phyloP scores from a whole-genome alignment of 2,329 filamentous ascomycete genomes.

The Apiospora koreana region DNA sequence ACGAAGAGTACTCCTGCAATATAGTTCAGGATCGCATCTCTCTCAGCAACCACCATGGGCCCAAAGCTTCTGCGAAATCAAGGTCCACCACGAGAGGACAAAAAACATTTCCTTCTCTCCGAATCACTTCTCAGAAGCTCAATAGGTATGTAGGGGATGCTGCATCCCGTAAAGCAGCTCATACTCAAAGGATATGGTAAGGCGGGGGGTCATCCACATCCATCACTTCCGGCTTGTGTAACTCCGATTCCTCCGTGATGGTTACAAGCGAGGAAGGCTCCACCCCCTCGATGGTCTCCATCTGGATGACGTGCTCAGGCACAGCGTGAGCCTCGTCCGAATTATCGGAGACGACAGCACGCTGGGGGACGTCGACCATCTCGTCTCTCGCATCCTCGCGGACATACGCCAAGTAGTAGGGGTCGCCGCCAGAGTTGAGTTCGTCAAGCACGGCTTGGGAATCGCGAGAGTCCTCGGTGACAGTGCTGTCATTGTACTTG shows the following conservation, averaged over 20 bases:
- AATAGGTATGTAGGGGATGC: background rate
- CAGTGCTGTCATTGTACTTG: slow-evolving; percentile 88
- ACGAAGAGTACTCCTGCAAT: background rate
- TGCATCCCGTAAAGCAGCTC: background rate
- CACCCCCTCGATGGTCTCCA: slow-evolving; percentile 32
- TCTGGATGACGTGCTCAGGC: slow-evolving; percentile 21
- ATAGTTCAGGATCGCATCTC: background rate
- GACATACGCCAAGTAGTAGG: slow-evolving; percentile 85
- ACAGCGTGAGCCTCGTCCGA: background rate
- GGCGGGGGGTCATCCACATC: background rate
- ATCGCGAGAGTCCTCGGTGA: slow-evolving; percentile 67
- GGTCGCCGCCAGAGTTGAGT: slow-evolving; percentile 70
- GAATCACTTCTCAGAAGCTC: background rate
- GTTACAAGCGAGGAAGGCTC: slow-evolving; percentile 4
- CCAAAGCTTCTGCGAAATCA: background rate
- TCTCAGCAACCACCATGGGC: background rate
- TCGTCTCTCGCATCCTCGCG: slow-evolving; percentile 63
- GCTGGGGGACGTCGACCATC: slow-evolving; percentile 48
- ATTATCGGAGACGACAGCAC: slow-evolving; percentile 21
- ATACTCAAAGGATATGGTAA: background rate
- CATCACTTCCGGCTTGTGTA: background rate
- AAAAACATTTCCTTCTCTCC: background rate
- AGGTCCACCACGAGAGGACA: background rate
- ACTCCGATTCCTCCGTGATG: background rate
- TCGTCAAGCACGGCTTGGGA: slow-evolving; percentile 68